These are phyloP conservation scores for Coemansia sp. DNA, from an alignment of 192 early-diverging fungal species.

Conservation along the genomic window DNA sequence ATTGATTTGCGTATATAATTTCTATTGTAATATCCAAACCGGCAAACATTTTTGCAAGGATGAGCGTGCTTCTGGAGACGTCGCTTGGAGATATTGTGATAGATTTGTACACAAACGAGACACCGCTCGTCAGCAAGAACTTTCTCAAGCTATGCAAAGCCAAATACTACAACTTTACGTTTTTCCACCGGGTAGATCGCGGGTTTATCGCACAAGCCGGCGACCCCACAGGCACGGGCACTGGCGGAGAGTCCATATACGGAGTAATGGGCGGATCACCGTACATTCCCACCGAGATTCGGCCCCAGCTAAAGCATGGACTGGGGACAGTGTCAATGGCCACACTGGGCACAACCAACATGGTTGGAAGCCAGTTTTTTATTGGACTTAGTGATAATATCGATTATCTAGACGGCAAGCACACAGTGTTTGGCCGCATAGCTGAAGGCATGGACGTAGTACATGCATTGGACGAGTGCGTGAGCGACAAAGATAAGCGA, in stretches of 20 bases:
- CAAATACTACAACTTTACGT: slow-evolving; percentile 79
- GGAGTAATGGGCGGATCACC: slow-evolving; percentile 56
- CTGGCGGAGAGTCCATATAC: slow-evolving; percentile 76
- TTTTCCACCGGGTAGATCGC: slow-evolving; percentile 78
- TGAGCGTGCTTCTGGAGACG: slow-evolving; percentile 85
- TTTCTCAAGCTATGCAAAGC: slow-evolving; percentile 84
- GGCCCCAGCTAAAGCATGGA: slow-evolving; percentile 68
- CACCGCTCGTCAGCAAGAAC: slow-evolving; percentile 84
- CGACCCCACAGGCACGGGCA: slow-evolving; percentile 91
- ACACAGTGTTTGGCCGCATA: slow-evolving; percentile 89
- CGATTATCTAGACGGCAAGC: slow-evolving; percentile 77
- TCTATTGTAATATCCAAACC: too few species aligned
- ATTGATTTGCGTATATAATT: too few species aligned
- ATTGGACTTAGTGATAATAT: slow-evolving; percentile 64
- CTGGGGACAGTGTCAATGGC: slow-evolving; percentile 91
- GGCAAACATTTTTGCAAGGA: slow-evolving; percentile 7
- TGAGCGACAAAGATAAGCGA: slow-evolving; percentile 69
- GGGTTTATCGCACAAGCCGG: slow-evolving; percentile 96
- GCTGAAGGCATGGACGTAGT: slow-evolving; percentile 88
- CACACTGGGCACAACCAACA: slow-evolving; percentile 34
- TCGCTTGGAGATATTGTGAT: slow-evolving; percentile 59
- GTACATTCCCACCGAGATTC: slow-evolving; percentile 70
- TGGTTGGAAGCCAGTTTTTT: slow-evolving; percentile 67
- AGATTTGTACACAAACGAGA: slow-evolving; percentile 41
- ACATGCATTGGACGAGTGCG: slow-evolving; percentile 71